Evolutionary conservation across 129 eudicot genomes (phyloP).

Genomic region (Dittrichia graveolens): DNA sequence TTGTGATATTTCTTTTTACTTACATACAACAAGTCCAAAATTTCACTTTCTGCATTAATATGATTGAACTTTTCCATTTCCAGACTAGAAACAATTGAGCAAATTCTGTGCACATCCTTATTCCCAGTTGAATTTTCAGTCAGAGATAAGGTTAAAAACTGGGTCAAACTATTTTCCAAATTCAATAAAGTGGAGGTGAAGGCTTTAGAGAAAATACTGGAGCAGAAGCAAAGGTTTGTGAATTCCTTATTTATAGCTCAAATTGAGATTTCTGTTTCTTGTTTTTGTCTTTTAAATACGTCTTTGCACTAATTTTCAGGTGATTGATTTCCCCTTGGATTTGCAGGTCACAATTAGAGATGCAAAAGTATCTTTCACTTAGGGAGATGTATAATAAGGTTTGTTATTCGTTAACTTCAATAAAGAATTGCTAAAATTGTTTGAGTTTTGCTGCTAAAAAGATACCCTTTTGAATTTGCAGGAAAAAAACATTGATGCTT

Average conservation of each 20-base stretch:
- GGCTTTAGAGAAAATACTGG: conserved; percentile 86
- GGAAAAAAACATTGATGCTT: conserved; percentile 52
- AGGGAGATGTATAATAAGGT: conserved; percentile 82
- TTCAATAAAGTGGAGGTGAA: conserved; percentile 84
- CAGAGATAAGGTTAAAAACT: conserved; percentile 66
- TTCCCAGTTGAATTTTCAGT: conserved; percentile 75
- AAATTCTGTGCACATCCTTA: conserved; percentile 59
- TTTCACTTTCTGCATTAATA: conserved; percentile 5
- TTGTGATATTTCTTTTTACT: neutral
- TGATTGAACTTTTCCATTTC: conserved; percentile 30
- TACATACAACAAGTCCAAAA: neutral
- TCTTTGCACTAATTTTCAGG: conserved; percentile 41
- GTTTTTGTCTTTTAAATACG: conserved; percentile 28
- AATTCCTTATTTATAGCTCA: conserved; percentile 22
- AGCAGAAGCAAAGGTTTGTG: conserved; percentile 87
- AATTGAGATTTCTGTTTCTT: conserved; percentile 10
- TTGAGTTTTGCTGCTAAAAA: conserved; percentile 23
- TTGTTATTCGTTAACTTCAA: conserved; percentile 5
- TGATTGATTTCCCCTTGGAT: conserved; percentile 35
- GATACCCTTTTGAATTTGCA: conserved; percentile 37
- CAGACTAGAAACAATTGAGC: conserved; percentile 78
- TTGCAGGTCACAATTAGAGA: conserved; percentile 84
- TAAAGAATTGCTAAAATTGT: neutral
- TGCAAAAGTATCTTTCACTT: conserved; percentile 81
- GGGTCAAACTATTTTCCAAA: conserved; percentile 73